Evolutionary conservation across 176 grass and related monocot genomes (phyloP).

Genomic region (Leersia perrieri): DNA sequence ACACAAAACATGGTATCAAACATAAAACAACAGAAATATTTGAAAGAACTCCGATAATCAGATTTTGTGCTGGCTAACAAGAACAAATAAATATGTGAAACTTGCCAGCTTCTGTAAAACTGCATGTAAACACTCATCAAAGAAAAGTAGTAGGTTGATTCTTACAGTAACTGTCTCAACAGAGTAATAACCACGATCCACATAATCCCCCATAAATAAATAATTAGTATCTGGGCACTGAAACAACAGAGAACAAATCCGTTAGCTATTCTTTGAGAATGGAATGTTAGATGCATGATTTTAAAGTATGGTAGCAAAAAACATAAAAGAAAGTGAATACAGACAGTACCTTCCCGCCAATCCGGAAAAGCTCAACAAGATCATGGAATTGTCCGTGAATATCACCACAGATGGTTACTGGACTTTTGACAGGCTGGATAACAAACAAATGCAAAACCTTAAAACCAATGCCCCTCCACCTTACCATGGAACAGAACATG

Average conservation of each 20-base stretch:
- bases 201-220: slow-evolving; percentile 98
- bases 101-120: neutral
- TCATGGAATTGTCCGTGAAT: slow-evolving; percentile 99
- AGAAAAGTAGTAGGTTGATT: slow-evolving; percentile 8
- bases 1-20: slow-evolving; percentile 7
- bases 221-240: slow-evolving; percentile 99
- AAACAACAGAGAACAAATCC: slow-evolving; percentile 21
- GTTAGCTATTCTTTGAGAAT: slow-evolving; percentile 16
- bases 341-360: slow-evolving; percentile 72
- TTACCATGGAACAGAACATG: neutral
- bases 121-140: neutral
- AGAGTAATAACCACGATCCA: slow-evolving; percentile 96
- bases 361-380: slow-evolving; percentile 84
- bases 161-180: slow-evolving; percentile 98
- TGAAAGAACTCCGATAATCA: neutral
- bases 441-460: slow-evolving; percentile 4
- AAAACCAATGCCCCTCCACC: neutral
- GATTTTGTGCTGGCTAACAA: neutral
- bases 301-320: neutral
- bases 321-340: neutral
- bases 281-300: neutral
- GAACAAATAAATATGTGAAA: slow-evolving; percentile 13
- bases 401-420: slow-evolving; percentile 95
- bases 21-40: neutral
- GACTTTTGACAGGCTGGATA: slow-evolving; percentile 86